These are phyloP conservation scores for Furcasterigmium furcatum DNA, from an alignment of 2,329 filamentous ascomycete species.

Conservation along the genomic window DNA sequence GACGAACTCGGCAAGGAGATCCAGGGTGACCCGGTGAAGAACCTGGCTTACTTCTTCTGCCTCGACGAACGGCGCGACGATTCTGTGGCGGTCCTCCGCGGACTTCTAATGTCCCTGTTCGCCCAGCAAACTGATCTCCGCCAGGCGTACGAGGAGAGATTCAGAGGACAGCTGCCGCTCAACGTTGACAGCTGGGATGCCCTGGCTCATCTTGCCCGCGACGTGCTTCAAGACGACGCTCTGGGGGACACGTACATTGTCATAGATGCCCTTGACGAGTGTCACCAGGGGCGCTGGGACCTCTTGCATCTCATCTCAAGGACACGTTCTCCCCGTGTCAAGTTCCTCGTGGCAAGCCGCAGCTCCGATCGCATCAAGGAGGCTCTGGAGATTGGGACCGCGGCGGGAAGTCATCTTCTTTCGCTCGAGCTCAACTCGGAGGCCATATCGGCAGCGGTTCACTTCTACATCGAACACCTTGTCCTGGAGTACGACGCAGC, in stretches of 20 bases:
- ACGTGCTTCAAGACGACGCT: background rate
- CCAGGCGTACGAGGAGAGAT: background rate
- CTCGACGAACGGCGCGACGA: constrained; percentile 30
- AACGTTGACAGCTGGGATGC: background rate
- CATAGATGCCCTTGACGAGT: constrained; percentile 24
- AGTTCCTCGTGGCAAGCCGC: constrained; percentile 2
- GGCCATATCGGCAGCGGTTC: constrained; percentile 13
- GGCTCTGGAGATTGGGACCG: background rate
- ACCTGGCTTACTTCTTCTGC: constrained; percentile 34
- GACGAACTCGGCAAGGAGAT: constrained; percentile 15
- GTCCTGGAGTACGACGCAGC: background rate
- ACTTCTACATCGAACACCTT: background rate
- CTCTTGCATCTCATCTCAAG: background rate
- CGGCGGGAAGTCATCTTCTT: background rate
- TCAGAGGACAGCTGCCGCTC: background rate
- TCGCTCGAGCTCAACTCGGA: constrained; percentile 9
- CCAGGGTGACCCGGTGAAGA: background rate
- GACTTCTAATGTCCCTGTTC: constrained; percentile 36
- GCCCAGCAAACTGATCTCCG: constrained; percentile 24
- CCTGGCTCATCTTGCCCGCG: background rate
- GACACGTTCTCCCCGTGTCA: background rate
- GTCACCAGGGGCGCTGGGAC: background rate
- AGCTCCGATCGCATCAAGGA: constrained; percentile 18
- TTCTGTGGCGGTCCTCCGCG: constrained; percentile 34
- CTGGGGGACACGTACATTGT: constrained; percentile 15